Evolutionary conservation across 2,329 filamentous ascomycete genomes (phyloP), one percentile per base, ranked within the genome.

Genomic region (Catunica adiposa): DNA sequence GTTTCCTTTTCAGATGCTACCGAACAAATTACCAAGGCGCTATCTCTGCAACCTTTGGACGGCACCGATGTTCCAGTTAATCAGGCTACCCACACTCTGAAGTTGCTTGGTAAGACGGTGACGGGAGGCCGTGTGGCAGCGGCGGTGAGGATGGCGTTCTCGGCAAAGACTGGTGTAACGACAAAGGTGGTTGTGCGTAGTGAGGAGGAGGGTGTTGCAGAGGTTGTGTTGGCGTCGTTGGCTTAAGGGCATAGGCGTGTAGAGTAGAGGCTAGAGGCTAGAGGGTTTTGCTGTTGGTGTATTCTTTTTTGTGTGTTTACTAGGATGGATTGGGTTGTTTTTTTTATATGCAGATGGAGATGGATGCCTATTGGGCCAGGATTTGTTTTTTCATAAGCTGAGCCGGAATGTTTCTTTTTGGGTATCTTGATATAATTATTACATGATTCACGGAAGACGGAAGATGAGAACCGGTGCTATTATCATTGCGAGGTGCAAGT

Each of bases 41-140:
- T 98, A 25, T 95, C 88, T 31, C 75, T 98, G 64, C 92, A 97
- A 69, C 87, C 92, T 11, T 78, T 98, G 48, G 92, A 98, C 63
- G 92, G 90, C 62, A 94, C 86, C 31, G 92, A 98, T 62, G 83
- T 98, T 40, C 84, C 88, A 0, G 75, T 95, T 62, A 94, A 83
- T 65, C 84, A 84, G 64, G 89, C 83, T 59, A 96, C 89, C 60
- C 92, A 98, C 69, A 89, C 89, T 3, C 82, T 98, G 66, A 97
- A 95, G 73, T 75, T 98, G 37, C 85, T 96, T 67, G 92, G 92
- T 66, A 97, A 96, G 80, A 95, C 88, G 46, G 83, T 97, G 60
- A 82, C 79, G 34, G 92, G 90, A 37, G 92, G 92, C 62, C 84
- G 84, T 64, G 90, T 98, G 15, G 87, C 89, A 56, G 86, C 85